Evolutionary conservation across 495 filamentous ascomycete species (phyloP).

Genomic region (Xanthoparmelia taractica): DNA sequence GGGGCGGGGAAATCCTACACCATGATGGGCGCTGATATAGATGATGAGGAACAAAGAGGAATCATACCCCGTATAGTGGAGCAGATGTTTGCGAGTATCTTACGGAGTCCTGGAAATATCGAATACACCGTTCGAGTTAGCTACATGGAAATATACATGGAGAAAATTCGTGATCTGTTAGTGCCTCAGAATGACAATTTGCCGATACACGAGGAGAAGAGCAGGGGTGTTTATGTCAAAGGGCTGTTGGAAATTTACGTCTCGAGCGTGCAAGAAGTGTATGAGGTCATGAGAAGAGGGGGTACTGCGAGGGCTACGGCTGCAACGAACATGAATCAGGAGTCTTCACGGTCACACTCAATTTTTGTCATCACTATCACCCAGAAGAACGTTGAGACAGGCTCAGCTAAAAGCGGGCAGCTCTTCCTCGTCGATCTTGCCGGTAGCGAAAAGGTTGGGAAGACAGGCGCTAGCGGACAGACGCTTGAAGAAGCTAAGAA

Average conservation of each 20-base stretch:
- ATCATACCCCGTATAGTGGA: constrained; percentile 96
- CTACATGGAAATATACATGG: constrained; percentile 99
- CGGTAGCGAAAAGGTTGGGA: constrained; percentile 96
- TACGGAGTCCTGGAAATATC: constrained; percentile 84
- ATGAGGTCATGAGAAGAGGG: constrained; percentile 92
- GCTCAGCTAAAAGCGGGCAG: constrained; percentile 91
- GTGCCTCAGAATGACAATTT: constrained; percentile 91
- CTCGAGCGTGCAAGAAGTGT: constrained; percentile 89
- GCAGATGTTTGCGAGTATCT: constrained; percentile 93
- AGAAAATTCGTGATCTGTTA: constrained; percentile 88
- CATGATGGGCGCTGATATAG: constrained; percentile 98
- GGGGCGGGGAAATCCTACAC: constrained; percentile 98
- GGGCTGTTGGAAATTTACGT: constrained; percentile 93
- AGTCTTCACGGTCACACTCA: constrained; percentile 96
- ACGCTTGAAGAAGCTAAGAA: constrained; percentile 98
- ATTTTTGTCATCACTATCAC: constrained; percentile 97
- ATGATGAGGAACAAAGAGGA: constrained; percentile 79
- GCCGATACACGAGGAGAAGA: constrained; percentile 95
- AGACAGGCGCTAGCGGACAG: constrained; percentile 95
- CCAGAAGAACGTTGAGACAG: constrained; percentile 96
- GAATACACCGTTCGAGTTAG: constrained; percentile 96
- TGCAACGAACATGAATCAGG: constrained; percentile 99
- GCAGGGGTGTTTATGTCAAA: constrained; percentile 92
- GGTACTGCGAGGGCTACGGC: constrained; percentile 84
- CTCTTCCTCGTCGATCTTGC: constrained; percentile 96